phyloP scores from a whole-genome alignment of 2,329 filamentous ascomycete genomes.

The Cordyceps pruinosa region DNA sequence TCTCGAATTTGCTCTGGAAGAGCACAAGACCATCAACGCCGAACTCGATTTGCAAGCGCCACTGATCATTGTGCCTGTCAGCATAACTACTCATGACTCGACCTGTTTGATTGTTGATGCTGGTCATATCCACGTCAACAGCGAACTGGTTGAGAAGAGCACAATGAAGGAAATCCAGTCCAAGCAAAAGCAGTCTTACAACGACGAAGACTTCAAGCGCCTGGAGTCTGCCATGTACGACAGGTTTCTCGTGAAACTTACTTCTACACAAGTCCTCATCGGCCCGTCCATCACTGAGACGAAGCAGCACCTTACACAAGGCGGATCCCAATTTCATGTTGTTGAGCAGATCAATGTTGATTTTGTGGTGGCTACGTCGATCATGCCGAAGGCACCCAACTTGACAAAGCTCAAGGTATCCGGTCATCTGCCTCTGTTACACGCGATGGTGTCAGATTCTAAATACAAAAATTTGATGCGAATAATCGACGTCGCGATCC shows the following conservation, averaged over 20 bases:
- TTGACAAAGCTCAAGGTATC: constrained; percentile 87
- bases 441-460: constrained; percentile 83
- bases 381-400: constrained; percentile 91
- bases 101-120: constrained; percentile 93
- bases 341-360: constrained; percentile 97
- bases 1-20: constrained; percentile 90
- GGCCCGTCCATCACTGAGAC: constrained; percentile 89
- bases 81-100: constrained; percentile 71
- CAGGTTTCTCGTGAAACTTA: constrained; percentile 86
- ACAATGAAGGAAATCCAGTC: constrained; percentile 84
- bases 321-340: constrained; percentile 71
- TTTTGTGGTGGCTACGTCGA: constrained; percentile 92
- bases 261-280: constrained; percentile 92
- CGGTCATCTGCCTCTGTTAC: constrained; percentile 83
- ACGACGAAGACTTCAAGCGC: constrained; percentile 78
- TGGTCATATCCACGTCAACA: constrained; percentile 90
- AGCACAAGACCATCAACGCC: constrained; percentile 97
- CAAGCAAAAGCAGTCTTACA: constrained; percentile 83
- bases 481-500: constrained; percentile 89
- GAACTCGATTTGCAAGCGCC: constrained; percentile 93
- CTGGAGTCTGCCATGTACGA: constrained; percentile 96
- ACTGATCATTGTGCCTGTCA: constrained; percentile 92
- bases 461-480: constrained; percentile 98
- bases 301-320: constrained; percentile 68
- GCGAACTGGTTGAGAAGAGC: constrained; percentile 86